Evolutionary conservation across 495 filamentous ascomycete species (phyloP).

Genomic region (Neurospora tetrasperma): DNA sequence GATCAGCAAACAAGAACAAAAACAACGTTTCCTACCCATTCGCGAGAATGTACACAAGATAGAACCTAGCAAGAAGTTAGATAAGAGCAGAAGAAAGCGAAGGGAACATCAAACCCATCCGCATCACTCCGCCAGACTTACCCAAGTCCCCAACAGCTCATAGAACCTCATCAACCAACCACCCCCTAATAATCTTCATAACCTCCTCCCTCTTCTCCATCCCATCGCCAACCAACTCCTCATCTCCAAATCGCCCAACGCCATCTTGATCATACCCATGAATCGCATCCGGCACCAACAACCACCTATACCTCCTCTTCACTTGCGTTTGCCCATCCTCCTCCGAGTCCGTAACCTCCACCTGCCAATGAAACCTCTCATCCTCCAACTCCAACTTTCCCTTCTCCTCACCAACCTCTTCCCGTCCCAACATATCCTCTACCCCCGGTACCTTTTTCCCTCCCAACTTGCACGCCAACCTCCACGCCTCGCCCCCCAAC

Average conservation of each 20-base stretch:
- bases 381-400: conserved; percentile 13
- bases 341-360: too few relatives aligned
- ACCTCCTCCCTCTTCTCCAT: conserved; percentile 24
- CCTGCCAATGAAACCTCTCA: conserved; percentile 25
- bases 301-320: conserved; percentile 20
- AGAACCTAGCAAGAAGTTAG: not conserved
- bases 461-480: conserved; percentile 24
- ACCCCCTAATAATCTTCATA: conserved; percentile 25
- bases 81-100: not conserved
- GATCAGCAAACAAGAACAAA: not conserved
- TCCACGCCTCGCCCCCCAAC: conserved; percentile 25
- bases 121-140: not conserved
- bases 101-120: not conserved
- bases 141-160: not conserved
- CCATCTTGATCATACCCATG: conserved; percentile 29
- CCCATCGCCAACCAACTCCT: conserved; percentile 18
- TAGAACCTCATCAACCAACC: conserved; percentile 13
- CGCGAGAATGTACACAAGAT: not conserved
- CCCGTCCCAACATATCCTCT: conserved; percentile 8
- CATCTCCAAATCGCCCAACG: conserved; percentile 3
- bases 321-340: not conserved
- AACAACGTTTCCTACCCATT: not conserved
- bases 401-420: conserved; percentile 10
- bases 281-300: conserved; percentile 30
- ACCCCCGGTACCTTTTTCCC: conserved; percentile 11